Base-by-base conservation (phyloP, 495 filamentous ascomycete genomes). In the Tuber melanosporum region DNA sequence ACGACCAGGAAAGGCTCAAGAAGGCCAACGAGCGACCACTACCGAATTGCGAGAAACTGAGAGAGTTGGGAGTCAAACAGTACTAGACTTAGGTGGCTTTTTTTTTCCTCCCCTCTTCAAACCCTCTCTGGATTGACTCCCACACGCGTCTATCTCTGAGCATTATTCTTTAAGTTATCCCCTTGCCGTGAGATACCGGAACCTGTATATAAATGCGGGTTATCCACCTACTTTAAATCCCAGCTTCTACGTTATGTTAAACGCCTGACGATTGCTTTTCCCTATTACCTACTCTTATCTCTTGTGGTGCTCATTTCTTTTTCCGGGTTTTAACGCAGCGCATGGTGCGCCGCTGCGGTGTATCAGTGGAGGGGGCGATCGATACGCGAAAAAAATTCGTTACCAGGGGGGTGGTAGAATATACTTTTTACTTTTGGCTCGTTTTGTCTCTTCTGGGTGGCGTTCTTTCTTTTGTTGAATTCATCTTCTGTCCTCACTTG, bases 1-100 rank as follows among this genome's bases (percentile, higher is more conserved):
- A 88, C 62, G 94, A 99, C 83, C 86, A 88, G 70, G 91, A 91
- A 74, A 94, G 92, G 87, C 89, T 97, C 90, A 86, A 88, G 77
- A 84, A 85, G 77, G 92, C 92, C 32, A 85, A 88, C 36, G 85
- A 86, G 19, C 88, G 91, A 88, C 87, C 90, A 20, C 75, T 86
- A 79, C 80, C 76, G 9, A 79, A 74, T 57, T 86, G 85, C 71
- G 76, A 79, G 44, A 83, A 75, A 19, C 76, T 86, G 39, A 78
- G 79, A 44, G 78, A 78, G 4, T 73, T 85, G 70, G 80, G 82
- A 19, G 32, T 75, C 41, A 75, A 72, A 32, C 79, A 47, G 44
- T 82, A 79, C 66, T 73, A 77, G 42, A 45, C 47, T 36, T 41
- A 17, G 36, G 32, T 32, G 15, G 32, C 44, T 70, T 71, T 39